Evolutionary conservation across 73 alveolate species (phyloP).

Genomic region (Paramecium primaurelia): DNA sequence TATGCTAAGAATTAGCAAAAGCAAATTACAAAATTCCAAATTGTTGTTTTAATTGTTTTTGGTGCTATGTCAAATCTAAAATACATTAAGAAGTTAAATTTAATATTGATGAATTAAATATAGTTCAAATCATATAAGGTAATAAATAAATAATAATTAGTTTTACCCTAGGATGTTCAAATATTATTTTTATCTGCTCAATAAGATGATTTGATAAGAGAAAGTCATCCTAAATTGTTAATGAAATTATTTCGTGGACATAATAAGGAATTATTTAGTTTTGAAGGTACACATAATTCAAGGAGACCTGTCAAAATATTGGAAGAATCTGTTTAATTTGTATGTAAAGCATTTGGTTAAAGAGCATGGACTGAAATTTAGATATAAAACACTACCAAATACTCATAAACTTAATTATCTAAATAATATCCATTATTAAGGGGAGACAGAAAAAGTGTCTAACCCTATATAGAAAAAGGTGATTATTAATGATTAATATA

Average conservation of each 20-base stretch:
- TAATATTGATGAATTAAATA: neutral
- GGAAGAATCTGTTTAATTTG: slow-evolving; percentile 2
- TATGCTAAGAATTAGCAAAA: slow-evolving; percentile 4
- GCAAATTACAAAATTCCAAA: neutral
- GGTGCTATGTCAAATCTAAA: slow-evolving; percentile 23
- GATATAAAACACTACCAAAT: neutral
- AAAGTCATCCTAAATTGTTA: slow-evolving; percentile 6
- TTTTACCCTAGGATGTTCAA: neutral
- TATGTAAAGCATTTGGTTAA: neutral
- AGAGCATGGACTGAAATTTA: neutral
- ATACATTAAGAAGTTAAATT: slow-evolving; percentile 4
- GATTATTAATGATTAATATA: neutral
- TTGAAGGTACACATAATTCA: slow-evolving; percentile 35
- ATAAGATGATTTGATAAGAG: neutral
- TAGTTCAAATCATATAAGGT: neutral
- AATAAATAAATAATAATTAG: neutral
- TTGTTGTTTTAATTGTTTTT: slow-evolving; percentile 45
- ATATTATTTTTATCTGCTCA: neutral
- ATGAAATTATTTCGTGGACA: neutral
- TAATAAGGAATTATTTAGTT: neutral
- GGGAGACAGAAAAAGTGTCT: neutral
- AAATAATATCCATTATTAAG: neutral
- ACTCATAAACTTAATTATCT: neutral
- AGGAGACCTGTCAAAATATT: neutral
- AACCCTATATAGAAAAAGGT: neutral